phyloP scores from a whole-genome alignment of 345 rosid species.

The Geranium brycei region DNA sequence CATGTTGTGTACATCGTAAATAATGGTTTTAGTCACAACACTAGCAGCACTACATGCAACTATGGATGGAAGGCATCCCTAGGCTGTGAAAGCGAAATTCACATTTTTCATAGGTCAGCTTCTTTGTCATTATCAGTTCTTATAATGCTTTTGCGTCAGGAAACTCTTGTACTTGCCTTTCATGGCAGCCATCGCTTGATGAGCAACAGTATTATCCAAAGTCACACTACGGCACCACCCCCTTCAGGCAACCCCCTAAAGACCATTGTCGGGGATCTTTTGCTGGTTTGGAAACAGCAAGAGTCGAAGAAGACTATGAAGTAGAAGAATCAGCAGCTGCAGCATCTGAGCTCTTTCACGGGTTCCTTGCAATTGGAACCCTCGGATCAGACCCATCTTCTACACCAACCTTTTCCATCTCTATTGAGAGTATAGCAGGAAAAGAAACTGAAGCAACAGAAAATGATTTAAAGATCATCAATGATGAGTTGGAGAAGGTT shows the following conservation, averaged over 20 bases:
- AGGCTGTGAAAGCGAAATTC: background rate
- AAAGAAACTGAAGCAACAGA: conserved; percentile 68
- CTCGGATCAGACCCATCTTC: conserved; percentile 40
- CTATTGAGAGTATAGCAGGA: conserved; percentile 50
- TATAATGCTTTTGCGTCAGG: conserved; percentile 14
- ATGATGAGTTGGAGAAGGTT: conserved; percentile 62
- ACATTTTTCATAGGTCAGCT: background rate
- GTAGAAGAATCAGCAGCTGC: conserved; percentile 31
- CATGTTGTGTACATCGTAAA: too few species aligned
- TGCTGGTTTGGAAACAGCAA: conserved; percentile 36
- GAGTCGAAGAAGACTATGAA: conserved; percentile 29
- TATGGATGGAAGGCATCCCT: too few species aligned
- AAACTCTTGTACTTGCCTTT: conserved; percentile 33
- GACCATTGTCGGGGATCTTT: conserved; percentile 43
- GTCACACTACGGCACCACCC: conserved; percentile 26
- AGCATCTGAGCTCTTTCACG: conserved; percentile 54
- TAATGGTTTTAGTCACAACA: too few species aligned
- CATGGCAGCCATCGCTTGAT: conserved; percentile 47
- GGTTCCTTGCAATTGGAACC: conserved; percentile 77
- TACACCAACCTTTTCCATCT: conserved; percentile 54
- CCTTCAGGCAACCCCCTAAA: conserved; percentile 28
- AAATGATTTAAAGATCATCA: conserved; percentile 56
- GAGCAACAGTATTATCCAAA: conserved; percentile 42
- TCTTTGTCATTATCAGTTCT: background rate
- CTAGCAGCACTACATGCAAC: too few species aligned